Evolutionary conservation across 768 basidiomycete species (phyloP).

Genomic region (Amanita exitialis): DNA sequence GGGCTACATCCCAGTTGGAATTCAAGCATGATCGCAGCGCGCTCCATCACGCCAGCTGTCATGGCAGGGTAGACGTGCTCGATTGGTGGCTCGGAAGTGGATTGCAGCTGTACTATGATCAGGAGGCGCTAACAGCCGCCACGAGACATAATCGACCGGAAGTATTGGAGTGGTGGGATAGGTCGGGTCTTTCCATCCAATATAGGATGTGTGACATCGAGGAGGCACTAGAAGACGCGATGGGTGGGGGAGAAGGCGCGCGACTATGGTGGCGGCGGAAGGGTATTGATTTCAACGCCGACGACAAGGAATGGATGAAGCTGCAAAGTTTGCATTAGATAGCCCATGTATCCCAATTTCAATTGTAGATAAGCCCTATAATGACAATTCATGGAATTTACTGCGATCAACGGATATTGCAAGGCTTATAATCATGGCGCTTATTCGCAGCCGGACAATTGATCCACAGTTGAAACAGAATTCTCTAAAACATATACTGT

Average conservation of each 20-base stretch:
- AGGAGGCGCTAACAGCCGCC: slow-evolving; percentile 69
- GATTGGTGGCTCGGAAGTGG: slow-evolving; percentile 81
- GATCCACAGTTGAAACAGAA: too few species aligned
- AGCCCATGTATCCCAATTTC: too few species aligned
- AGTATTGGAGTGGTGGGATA: slow-evolving; percentile 85
- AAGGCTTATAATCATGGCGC: too few species aligned
- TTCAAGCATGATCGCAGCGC: slow-evolving; percentile 72
- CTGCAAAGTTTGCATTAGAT: slow-evolving; percentile 59
- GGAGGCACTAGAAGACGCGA: slow-evolving; percentile 82
- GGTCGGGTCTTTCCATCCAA: slow-evolving; percentile 66
- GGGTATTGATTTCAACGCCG: slow-evolving; percentile 76
- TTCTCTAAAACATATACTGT: background rate
- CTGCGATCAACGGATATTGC: too few species aligned
- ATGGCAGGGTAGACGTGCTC: slow-evolving; percentile 71
- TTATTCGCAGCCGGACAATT: too few species aligned
- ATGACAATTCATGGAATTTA: too few species aligned
- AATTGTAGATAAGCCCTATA: too few species aligned
- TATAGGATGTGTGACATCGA: slow-evolving; percentile 91
- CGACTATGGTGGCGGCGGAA: slow-evolving; percentile 75
- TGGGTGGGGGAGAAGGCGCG: slow-evolving; percentile 67
- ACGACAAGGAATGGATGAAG: slow-evolving; percentile 86
- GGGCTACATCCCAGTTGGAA: slow-evolving; percentile 70
- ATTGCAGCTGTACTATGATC: slow-evolving; percentile 69
- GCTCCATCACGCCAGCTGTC: slow-evolving; percentile 68
- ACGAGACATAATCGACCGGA: slow-evolving; percentile 75